These are phyloP conservation scores for Nigrospora oryzae DNA, from an alignment of 2,329 filamentous ascomycete species.

Conservation along the genomic window DNA sequence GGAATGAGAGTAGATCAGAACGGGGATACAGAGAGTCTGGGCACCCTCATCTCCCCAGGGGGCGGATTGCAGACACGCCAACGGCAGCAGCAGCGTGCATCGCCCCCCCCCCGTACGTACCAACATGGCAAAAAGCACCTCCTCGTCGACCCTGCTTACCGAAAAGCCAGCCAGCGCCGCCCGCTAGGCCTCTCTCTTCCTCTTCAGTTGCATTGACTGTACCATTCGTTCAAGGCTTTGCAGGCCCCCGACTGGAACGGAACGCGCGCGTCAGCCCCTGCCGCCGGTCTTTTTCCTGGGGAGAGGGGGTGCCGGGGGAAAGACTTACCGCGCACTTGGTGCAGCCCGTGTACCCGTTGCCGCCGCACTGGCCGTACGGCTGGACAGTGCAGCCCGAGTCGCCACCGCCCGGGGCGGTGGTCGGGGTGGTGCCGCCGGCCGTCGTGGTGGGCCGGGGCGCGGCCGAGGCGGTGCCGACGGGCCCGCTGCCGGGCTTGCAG, in stretches of 20 bases:
- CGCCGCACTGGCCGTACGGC: slow-evolving; percentile 30
- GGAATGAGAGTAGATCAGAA: too few relatives aligned
- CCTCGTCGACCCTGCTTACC: too few relatives aligned
- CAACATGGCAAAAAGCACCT: too few relatives aligned
- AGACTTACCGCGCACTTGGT: slow-evolving; percentile 27
- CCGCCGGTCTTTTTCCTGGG: not conserved
- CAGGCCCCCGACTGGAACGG: not conserved
- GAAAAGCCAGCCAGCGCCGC: too few relatives aligned
- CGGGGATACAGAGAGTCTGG: too few relatives aligned
- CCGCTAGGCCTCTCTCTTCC: too few relatives aligned
- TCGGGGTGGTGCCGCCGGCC: slow-evolving; percentile 6
- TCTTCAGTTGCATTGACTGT: not conserved
- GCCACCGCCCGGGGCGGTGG: slow-evolving; percentile 8
- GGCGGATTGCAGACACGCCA: too few relatives aligned
- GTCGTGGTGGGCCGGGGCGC: not conserved
- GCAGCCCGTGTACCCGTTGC: slow-evolving; percentile 30
- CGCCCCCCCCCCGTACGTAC: too few relatives aligned
- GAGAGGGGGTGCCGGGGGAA: not conserved
- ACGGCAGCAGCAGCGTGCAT: too few relatives aligned
- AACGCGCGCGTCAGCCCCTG: not conserved
- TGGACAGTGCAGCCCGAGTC: slow-evolving; percentile 20
- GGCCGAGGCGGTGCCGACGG: slow-evolving; percentile 15
- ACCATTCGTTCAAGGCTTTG: not conserved
- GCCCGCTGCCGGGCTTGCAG: slow-evolving; percentile 23
- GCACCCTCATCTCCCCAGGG: too few relatives aligned